Conservation (phyloP, 1,284 basidiomycete genomes). For the Caloboletus firmus region DNA sequence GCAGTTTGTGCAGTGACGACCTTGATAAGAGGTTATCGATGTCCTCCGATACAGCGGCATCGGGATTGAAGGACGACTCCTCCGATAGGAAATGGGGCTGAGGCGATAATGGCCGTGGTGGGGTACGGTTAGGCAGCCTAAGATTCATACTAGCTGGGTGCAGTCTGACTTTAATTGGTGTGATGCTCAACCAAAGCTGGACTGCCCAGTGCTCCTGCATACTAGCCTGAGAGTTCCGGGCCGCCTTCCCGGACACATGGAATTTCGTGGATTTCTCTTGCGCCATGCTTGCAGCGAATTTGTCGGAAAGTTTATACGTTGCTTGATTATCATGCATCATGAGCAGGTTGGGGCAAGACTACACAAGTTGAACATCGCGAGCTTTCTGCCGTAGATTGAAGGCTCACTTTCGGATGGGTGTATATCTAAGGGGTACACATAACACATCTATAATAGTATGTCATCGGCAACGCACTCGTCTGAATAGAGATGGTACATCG, state of each 20-base stretch:
- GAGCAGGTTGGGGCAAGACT: too few species aligned
- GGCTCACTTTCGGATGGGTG: background rate
- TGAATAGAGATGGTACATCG: background rate
- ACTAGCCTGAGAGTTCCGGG: background rate
- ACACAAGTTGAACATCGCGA: too few species aligned
- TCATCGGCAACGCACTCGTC: too few species aligned
- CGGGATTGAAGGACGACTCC: background rate
- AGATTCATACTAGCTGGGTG: background rate
- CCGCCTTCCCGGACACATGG: background rate
- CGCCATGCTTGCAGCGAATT: background rate
- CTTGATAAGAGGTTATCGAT: background rate
- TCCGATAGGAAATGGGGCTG: background rate
- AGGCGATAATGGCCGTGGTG: background rate
- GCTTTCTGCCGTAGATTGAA: background rate
- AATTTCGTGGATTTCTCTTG: too few species aligned
- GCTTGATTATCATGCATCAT: too few species aligned
- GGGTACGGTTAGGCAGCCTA: background rate
- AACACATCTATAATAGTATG: too few species aligned
- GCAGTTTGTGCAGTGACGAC: background rate
- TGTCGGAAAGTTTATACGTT: background rate
- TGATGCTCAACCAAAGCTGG: background rate
- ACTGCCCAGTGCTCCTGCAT: too few species aligned
- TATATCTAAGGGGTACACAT: background rate
- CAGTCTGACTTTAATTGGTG: background rate
- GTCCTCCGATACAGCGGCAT: background rate